These are phyloP conservation scores for Phytophthora aleatoria DNA, from an alignment of 352 stramenopile genomes.

Conservation along the genomic window DNA sequence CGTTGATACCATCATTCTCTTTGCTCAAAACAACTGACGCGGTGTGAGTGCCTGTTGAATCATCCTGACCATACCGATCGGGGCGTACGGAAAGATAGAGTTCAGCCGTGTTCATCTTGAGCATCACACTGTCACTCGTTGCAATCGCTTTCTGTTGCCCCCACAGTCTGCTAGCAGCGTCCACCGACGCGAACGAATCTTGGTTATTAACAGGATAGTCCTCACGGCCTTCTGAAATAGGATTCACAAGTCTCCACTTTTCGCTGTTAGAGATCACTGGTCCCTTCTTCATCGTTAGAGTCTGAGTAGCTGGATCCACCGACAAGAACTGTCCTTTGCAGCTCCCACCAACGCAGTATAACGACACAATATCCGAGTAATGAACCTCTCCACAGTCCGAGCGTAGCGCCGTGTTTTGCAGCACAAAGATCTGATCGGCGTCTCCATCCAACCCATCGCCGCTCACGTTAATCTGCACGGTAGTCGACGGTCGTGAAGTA, in stretches of 20 bases:
- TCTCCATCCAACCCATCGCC: conserved; percentile 76
- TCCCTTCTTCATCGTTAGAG: conserved; percentile 70
- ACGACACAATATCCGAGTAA: conserved; percentile 75
- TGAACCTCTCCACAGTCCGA: conserved; percentile 72
- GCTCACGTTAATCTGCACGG: conserved; percentile 52
- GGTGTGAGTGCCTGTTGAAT: conserved; percentile 6
- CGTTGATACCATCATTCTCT: conserved; percentile 53
- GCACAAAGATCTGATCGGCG: conserved; percentile 76
- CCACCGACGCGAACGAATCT: conserved; percentile 45
- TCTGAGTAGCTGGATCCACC: conserved; percentile 57
- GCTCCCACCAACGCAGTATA: conserved; percentile 75
- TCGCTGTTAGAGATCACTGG: conserved; percentile 79
- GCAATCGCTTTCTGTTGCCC: conserved; percentile 63
- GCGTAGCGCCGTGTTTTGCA: conserved; percentile 75
- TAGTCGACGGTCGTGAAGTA: conserved; percentile 14
- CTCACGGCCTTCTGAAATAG: conserved; percentile 29
- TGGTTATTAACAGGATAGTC: conserved; percentile 33
- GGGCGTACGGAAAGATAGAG: conserved; percentile 53
- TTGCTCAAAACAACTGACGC: conserved; percentile 49
- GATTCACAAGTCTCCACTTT: conserved; percentile 82
- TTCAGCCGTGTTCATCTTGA: conserved; percentile 71
- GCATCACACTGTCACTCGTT: conserved; percentile 77
- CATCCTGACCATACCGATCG: conserved; percentile 21
- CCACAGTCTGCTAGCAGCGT: conserved; percentile 51
- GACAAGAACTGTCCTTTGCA: conserved; percentile 80